Evolutionary conservation across 2,329 filamentous ascomycete species (phyloP).

Genomic region (Ceratocystis albifundus): DNA sequence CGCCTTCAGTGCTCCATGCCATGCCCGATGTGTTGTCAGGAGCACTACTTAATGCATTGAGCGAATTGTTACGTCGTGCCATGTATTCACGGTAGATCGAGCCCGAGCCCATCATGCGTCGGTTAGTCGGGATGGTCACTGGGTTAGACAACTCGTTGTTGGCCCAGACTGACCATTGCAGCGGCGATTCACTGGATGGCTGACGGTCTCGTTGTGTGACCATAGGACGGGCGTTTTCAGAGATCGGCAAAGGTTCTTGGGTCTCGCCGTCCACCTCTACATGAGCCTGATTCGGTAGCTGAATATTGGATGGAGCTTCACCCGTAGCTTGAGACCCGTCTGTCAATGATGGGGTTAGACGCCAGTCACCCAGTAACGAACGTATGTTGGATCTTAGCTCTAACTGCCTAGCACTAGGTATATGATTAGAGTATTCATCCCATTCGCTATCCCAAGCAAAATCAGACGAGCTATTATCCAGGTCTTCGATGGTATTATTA

Average conservation of each 20-base stretch:
- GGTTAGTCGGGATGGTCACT: not conserved
- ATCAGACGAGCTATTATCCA: not conserved
- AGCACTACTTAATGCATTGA: constrained; percentile 31
- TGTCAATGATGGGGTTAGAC: not conserved
- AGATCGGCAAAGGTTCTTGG: not conserved
- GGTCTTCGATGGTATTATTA: not conserved
- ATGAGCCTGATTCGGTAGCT: not conserved
- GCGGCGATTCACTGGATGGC: too few species aligned
- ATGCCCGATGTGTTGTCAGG: constrained; percentile 50
- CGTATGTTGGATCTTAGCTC: too few species aligned
- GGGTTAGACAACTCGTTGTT: not conserved
- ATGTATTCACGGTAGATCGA: not conserved
- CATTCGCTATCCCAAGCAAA: not conserved
- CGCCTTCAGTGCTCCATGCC: constrained; percentile 51
- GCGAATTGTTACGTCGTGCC: not conserved
- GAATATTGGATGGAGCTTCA: not conserved
- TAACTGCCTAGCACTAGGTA: too few species aligned
- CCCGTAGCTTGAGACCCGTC: not conserved
- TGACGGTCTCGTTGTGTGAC: too few species aligned
- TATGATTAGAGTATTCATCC: not conserved
- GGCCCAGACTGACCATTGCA: too few species aligned
- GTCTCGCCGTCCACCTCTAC: not conserved
- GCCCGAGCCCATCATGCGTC: not conserved
- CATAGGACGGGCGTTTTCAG: too few species aligned
- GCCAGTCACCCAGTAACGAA: too few species aligned